phyloP scores from a whole-genome alignment of 139 green algal genomes.

The Zygnema cylindricum region DNA sequence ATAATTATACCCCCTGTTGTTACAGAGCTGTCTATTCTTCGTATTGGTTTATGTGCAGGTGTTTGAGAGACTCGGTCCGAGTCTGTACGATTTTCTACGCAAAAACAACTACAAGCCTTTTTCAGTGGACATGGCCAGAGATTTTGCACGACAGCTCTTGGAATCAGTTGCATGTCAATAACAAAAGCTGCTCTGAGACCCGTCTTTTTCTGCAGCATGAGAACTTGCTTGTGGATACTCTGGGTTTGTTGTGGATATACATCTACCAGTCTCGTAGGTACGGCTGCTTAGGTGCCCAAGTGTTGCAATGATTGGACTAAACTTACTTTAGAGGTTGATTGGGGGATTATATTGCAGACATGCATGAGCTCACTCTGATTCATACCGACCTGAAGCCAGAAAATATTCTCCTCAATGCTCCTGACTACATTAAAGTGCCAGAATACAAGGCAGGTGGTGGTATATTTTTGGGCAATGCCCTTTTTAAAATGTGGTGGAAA shows the following conservation, averaged over 20 bases:
- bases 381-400: conserved; percentile 99
- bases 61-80: conserved; percentile 93
- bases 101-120: conserved; percentile 93
- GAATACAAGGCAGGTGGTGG: conserved; percentile 40
- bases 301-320: neutral
- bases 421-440: conserved; percentile 68
- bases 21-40: too few species aligned
- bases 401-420: conserved; percentile 89
- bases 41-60: conserved; percentile 80
- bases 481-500: too few species aligned
- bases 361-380: conserved; percentile 90
- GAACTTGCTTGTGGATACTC: neutral
- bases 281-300: neutral
- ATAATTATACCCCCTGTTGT: too few species aligned
- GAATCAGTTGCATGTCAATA: conserved; percentile 65
- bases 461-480: too few species aligned
- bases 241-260: neutral
- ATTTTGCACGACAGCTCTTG: conserved; percentile 72
- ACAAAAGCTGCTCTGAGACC: neutral
- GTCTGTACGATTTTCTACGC: conserved; percentile 94
- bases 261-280: neutral
- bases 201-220: too few species aligned
- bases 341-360: conserved; percentile 57
- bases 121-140: conserved; percentile 80
- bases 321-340: conserved; percentile 40